These are phyloP conservation scores for Starmerella lactis-condensi DNA, from an alignment of 805 yeast species.

Conservation along the genomic window DNA sequence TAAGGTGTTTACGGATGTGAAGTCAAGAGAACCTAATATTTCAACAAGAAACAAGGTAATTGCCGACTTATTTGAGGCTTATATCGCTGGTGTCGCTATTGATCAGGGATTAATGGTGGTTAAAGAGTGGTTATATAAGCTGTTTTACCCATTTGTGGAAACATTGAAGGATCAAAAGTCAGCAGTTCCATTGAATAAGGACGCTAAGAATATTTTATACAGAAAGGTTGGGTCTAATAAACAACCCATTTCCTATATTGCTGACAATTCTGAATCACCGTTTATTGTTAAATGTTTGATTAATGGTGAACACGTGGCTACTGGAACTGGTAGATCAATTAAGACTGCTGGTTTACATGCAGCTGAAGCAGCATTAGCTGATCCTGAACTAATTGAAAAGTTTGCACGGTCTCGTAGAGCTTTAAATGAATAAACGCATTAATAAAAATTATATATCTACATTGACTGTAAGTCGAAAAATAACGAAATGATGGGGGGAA, in stretches of 20 bases:
- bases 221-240: constrained; percentile 54
- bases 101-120: constrained; percentile 18
- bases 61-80: constrained; percentile 90
- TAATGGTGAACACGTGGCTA: constrained; percentile 46
- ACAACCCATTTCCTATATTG: constrained; percentile 39
- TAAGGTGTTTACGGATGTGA: constrained; percentile 4
- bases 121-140: constrained; percentile 20
- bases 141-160: constrained; percentile 22
- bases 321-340: constrained; percentile 47
- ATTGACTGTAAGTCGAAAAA: too few relatives aligned
- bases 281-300: constrained; percentile 50
- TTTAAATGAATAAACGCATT: too few relatives aligned
- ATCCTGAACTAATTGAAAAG: constrained; percentile 42
- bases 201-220: constrained; percentile 64
- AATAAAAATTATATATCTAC: too few relatives aligned
- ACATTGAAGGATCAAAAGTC: constrained; percentile 14
- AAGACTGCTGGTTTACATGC: constrained; percentile 73
- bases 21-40: constrained; percentile 1
- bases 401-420: too few relatives aligned
- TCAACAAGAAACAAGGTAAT: constrained; percentile 33
- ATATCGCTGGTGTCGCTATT: constrained; percentile 56
- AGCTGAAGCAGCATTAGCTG: constrained; percentile 58
- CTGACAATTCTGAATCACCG: constrained; percentile 27
- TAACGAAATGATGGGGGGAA: too few relatives aligned
- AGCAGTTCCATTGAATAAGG: constrained; percentile 29